A percentile compares a stretch with the other conserved stretches of the same genome.
phyloP scores from a whole-genome alignment of 225 moss, liverwort and hornwort genomes.

The Pleurozium schreberi region DNA sequence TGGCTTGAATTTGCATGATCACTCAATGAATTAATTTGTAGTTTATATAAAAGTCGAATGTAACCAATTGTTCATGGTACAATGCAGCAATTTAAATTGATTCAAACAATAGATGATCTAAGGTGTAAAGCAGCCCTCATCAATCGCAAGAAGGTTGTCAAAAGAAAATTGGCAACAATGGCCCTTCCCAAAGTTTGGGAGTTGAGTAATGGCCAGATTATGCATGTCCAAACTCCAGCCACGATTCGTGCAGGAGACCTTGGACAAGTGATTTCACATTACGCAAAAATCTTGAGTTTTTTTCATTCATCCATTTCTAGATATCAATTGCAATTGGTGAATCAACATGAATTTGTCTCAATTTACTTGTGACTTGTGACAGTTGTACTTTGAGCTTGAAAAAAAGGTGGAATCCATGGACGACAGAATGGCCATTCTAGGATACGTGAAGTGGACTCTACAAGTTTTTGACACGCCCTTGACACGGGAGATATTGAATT shows the following conservation, averaged over 20 bases:
- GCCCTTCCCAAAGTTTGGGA: constrained; percentile 85
- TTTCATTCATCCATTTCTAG: neutral
- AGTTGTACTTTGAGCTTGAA: constrained; percentile 76
- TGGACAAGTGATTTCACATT: constrained; percentile 35
- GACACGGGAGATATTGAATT: constrained; percentile 63
- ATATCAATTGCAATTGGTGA: neutral
- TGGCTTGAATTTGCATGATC: neutral
- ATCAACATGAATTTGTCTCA: neutral
- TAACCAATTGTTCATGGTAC: neutral
- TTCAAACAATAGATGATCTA: constrained; percentile 70
- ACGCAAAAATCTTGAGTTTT: neutral
- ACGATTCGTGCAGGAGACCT: constrained; percentile 71
- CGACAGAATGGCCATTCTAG: constrained; percentile 81
- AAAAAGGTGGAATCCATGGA: constrained; percentile 64
- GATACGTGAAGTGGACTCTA: constrained; percentile 92
- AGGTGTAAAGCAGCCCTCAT: constrained; percentile 36
- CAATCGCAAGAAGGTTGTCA: constrained; percentile 36
- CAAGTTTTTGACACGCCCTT: constrained; percentile 63
- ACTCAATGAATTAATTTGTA: neutral
- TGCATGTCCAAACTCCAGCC: constrained; percentile 78
- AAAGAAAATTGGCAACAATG: constrained; percentile 52
- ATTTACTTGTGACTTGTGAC: neutral
- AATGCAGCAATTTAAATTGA: constrained; percentile 63
- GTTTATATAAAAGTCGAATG: neutral
- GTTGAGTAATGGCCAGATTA: constrained; percentile 59